Evolutionary conservation across 2,329 filamentous ascomycete genomes (phyloP).

Genomic region (Podosphaera leucotricha): DNA sequence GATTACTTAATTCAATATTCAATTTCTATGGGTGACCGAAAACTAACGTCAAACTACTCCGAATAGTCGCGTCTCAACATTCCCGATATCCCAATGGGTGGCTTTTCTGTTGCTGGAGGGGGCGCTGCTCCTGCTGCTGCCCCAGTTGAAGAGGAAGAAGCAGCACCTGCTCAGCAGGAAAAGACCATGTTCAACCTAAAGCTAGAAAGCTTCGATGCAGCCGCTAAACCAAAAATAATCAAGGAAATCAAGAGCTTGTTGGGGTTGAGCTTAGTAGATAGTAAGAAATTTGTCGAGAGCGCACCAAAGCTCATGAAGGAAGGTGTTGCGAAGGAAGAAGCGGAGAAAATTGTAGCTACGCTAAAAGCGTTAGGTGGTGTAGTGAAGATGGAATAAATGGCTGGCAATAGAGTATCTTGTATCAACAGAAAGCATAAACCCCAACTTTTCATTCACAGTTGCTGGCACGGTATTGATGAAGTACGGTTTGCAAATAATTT

Average conservation of each 20-base stretch:
- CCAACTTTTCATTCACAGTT: too few species aligned
- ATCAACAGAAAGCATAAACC: too few species aligned
- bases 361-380: conserved; percentile 85
- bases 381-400: conserved; percentile 63
- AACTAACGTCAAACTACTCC: conserved; percentile 5
- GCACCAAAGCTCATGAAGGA: conserved; percentile 98
- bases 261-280: conserved; percentile 87
- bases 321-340: conserved; percentile 94
- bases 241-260: conserved; percentile 98
- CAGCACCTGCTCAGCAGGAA: conserved; percentile 74
- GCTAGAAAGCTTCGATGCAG: conserved; percentile 69
- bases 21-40: neutral
- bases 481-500: too few species aligned
- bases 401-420: neutral
- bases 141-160: conserved; percentile 61
- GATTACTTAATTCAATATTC: conserved; percentile 2
- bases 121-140: conserved; percentile 32
- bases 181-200: conserved; percentile 95
- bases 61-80: conserved; percentile 77
- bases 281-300: conserved; percentile 99
- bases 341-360: conserved; percentile 89
- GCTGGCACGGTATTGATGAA: too few species aligned
- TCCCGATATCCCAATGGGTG: conserved; percentile 85
- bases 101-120: conserved; percentile 40
- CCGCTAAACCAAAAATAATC: conserved; percentile 93